phyloP scores from a whole-genome alignment of 2,329 filamentous ascomycete species.

The Botryotinia convoluta region DNA sequence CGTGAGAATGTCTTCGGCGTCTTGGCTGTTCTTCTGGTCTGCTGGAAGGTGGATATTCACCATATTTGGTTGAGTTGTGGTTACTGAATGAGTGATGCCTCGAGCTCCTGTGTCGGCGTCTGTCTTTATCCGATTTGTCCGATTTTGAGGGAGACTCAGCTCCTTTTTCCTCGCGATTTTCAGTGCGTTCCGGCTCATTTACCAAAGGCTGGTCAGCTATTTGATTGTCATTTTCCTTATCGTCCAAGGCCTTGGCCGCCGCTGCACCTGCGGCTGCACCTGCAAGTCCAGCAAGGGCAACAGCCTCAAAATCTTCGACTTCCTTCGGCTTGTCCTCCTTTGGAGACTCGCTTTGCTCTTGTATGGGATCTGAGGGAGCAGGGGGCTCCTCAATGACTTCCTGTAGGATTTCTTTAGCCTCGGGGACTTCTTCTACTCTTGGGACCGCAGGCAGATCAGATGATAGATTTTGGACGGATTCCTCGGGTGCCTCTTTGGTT shows the following conservation, averaged over 20 bases:
- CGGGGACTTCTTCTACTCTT: not conserved
- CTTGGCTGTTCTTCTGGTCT: slow-evolving; percentile 14
- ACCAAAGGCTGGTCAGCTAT: not conserved
- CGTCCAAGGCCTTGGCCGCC: not conserved
- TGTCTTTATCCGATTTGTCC: slow-evolving; percentile 13
- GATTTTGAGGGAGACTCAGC: not conserved
- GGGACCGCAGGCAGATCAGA: not conserved
- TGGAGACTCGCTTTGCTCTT: not conserved
- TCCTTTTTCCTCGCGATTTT: slow-evolving; percentile 7
- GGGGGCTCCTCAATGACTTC: not conserved
- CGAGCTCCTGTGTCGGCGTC: slow-evolving; percentile 16
- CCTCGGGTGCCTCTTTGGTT: not conserved
- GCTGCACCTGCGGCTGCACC: slow-evolving; percentile 5
- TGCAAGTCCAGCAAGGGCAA: slow-evolving; percentile 13
- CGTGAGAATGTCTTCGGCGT: slow-evolving; percentile 19
- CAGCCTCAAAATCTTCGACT: not conserved
- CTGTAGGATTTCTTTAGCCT: not conserved
- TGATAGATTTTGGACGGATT: not conserved
- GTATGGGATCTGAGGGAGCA: not conserved
- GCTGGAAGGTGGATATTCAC: slow-evolving; percentile 16
- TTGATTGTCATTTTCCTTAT: not conserved
- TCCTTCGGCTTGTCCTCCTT: not conserved
- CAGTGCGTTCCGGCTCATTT: not conserved
- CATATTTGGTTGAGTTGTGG: slow-evolving; percentile 1
- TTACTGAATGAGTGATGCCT: slow-evolving; percentile 18